Conservation (phyloP, 202 grass and related monocot genomes). For the Zoysia matrella region DNA sequence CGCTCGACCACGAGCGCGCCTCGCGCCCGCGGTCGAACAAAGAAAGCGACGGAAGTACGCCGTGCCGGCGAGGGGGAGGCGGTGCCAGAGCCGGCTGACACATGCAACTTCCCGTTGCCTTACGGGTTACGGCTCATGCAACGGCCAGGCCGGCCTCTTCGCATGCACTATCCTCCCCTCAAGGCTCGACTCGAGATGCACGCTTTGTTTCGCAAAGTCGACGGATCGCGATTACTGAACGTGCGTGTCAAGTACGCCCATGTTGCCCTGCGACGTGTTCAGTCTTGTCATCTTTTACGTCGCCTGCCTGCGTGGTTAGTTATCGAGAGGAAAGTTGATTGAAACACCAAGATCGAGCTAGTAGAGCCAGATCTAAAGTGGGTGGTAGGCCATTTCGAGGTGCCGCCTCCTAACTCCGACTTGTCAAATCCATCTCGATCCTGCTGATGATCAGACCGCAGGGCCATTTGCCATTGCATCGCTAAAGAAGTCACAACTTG, state of each 20-base stretch:
- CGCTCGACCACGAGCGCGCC: too few relatives aligned
- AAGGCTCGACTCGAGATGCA: too few relatives aligned
- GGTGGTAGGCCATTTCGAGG: conserved; percentile 9
- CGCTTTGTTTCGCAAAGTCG: too few relatives aligned
- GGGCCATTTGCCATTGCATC: background rate
- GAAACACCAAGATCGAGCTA: too few relatives aligned
- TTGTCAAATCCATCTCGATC: conserved; percentile 24
- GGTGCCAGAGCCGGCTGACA: conserved; percentile 10
- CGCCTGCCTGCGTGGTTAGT: background rate
- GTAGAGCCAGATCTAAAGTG: background rate
- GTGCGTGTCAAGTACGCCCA: conserved; percentile 6
- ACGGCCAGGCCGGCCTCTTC: background rate
- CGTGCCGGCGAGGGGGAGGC: background rate
- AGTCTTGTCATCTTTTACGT: background rate
- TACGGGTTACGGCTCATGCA: background rate
- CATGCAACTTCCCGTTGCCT: conserved; percentile 5
- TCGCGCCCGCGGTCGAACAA: background rate
- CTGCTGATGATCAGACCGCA: background rate
- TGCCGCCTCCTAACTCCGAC: background rate
- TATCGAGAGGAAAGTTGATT: background rate
- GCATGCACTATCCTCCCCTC: too few relatives aligned
- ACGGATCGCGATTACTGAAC: background rate
- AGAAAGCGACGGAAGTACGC: background rate
- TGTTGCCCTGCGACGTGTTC: background rate
- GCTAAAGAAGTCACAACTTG: background rate